phyloP scores from a whole-genome alignment of 345 rosid genomes.

The Rhodamnia rubescens region DNA sequence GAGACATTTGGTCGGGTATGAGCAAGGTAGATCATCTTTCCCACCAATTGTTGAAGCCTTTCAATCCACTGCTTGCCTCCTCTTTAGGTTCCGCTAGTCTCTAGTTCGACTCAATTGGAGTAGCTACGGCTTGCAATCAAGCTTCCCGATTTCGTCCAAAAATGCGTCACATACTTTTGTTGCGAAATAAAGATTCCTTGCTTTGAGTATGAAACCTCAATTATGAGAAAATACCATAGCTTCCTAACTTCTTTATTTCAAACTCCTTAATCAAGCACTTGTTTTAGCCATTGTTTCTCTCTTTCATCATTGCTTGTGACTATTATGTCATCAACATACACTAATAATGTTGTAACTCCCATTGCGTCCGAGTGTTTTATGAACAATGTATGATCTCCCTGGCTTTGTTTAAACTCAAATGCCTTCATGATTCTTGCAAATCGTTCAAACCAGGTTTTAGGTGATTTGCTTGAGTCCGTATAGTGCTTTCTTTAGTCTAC shows the following conservation, averaged over 20 bases:
- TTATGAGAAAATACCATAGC: background rate
- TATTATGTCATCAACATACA: too few species aligned
- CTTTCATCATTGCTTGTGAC: background rate
- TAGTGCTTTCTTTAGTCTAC: background rate
- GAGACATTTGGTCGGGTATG: too few species aligned
- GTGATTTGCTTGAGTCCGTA: too few species aligned
- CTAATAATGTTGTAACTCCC: background rate
- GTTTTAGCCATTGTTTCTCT: background rate
- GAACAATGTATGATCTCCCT: background rate
- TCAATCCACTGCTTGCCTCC: too few species aligned
- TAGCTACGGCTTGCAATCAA: too few species aligned
- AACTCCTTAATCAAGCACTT: background rate
- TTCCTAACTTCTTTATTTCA: background rate
- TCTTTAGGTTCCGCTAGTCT: too few species aligned
- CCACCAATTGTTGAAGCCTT: too few species aligned
- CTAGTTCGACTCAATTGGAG: too few species aligned
- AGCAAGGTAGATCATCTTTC: too few species aligned
- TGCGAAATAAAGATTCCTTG: background rate
- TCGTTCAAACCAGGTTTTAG: background rate
- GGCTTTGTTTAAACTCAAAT: background rate
- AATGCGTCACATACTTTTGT: background rate
- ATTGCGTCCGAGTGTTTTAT: background rate
- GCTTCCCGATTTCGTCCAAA: too few species aligned
- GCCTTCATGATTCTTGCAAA: background rate
- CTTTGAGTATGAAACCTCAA: background rate